A percentile compares a stretch with the other conserved stretches of the same genome.
phyloP scores from a whole-genome alignment of 306 rosid genomes.

The Prunus kanzakura region DNA sequence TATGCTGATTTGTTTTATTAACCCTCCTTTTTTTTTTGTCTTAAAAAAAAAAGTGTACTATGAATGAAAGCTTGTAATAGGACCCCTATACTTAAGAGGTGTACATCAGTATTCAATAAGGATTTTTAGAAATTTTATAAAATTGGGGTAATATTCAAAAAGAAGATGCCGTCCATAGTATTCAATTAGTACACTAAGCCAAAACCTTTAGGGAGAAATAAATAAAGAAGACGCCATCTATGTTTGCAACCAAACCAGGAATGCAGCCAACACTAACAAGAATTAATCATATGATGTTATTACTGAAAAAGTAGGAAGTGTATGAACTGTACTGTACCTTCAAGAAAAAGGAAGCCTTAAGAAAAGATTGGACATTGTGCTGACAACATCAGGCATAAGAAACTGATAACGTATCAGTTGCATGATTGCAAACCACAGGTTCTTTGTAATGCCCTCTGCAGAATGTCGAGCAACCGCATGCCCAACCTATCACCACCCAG shows the following conservation, averaged over 20 bases:
- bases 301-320: neutral
- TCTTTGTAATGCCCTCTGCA: slow-evolving; percentile 75
- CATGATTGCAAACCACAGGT: slow-evolving; percentile 62
- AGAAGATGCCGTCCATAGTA: too few relatives aligned
- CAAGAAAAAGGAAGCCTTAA: slow-evolving; percentile 78
- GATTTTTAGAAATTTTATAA: too few relatives aligned
- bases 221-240: neutral
- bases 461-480: slow-evolving; percentile 86
- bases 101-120: too few relatives aligned
- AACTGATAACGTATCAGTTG: slow-evolving; percentile 66
- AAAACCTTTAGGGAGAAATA: neutral
- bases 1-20: too few relatives aligned
- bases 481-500: slow-evolving; percentile 55
- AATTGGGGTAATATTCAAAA: too few relatives aligned
- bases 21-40: too few relatives aligned
- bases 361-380: slow-evolving; percentile 72
- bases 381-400: slow-evolving; percentile 60
- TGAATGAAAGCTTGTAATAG: too few relatives aligned
- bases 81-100: too few relatives aligned
- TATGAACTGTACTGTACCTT: slow-evolving; percentile 37
- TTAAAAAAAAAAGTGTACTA: too few relatives aligned
- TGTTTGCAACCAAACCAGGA: neutral
- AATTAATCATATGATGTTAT: neutral
- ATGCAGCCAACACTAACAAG: neutral
- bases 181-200: neutral